phyloP scores from a whole-genome alignment of 495 filamentous ascomycete genomes.

The Lepidopterella palustris region DNA sequence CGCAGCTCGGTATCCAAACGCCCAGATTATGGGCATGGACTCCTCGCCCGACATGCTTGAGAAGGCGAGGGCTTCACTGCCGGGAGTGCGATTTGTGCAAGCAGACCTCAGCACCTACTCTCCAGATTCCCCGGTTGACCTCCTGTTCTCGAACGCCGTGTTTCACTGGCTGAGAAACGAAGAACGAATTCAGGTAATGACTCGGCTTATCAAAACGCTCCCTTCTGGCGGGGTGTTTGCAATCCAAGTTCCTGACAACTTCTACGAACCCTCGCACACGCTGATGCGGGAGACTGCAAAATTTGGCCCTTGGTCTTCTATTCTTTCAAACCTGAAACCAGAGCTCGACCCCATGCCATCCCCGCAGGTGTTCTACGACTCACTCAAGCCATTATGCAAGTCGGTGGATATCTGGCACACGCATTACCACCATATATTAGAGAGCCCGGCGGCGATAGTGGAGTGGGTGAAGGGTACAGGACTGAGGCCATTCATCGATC shows the following conservation, averaged over 20 bases:
- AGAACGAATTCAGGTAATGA: conserved; percentile 41
- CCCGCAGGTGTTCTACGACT: conserved; percentile 42
- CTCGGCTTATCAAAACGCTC: conserved; percentile 38
- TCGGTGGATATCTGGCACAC: conserved; percentile 47
- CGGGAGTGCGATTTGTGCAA: conserved; percentile 6
- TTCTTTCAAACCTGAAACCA: conserved; percentile 28
- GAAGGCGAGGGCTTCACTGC: conserved; percentile 34
- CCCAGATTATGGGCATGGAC: conserved; percentile 47
- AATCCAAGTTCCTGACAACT: conserved; percentile 51
- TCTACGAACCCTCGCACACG: conserved; percentile 43
- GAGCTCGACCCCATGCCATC: conserved; percentile 46
- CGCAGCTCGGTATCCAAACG: conserved; percentile 40
- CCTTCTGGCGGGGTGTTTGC: conserved; percentile 45
- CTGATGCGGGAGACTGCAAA: conserved; percentile 44
- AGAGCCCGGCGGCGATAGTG: conserved; percentile 43
- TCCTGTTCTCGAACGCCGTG: conserved; percentile 51
- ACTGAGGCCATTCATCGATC: conserved; percentile 46
- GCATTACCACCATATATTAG: conserved; percentile 47
- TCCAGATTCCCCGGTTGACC: conserved; percentile 34
- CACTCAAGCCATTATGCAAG: conserved; percentile 39
- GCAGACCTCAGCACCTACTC: conserved; percentile 35
- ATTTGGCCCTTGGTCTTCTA: conserved; percentile 37
- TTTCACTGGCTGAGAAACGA: conserved; percentile 48
- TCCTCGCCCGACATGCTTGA: conserved; percentile 48
- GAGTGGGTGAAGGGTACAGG: conserved; percentile 55